Base-by-base conservation (phyloP, 2,329 filamentous ascomycete genomes). In the Dactylonectria macrodidyma region DNA sequence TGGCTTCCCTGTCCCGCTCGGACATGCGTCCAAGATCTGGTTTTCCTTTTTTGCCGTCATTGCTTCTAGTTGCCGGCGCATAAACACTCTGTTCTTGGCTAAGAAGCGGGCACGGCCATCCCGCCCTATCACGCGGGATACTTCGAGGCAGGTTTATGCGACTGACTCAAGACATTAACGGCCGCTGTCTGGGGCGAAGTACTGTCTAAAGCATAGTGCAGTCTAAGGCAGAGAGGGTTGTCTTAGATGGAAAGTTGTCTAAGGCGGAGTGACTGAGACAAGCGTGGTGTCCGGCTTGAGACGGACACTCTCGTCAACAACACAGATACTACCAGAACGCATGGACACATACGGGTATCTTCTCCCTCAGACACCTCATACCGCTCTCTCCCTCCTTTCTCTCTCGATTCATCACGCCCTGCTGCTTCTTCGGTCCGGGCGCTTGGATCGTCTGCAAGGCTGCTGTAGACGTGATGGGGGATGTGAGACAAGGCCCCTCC, bases 361-460 rank as follows among this genome's bases (percentile, higher is more conserved):
- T 26, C 19, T 22, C 22, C 16, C n/a, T 33, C 41, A 22, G 50
- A 46, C 48, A 47, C 52, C 50, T 26, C n/a, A 12, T 33, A 19
- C n/a, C 46, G 50, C 34, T 19, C 30, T 60, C 22, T 8, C 57
- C 34, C 50, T 30, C 36, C 55, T 36, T 34, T 12, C 47, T 36
- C 11, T 9, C 26, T 52, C 47, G 11, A 16, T 47, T 41, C 47
- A 56, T 16, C n/a, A 7, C 26, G 26, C 26, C 26, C 26, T 30
- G 26, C 10, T 56, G 44, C 55, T 41, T 51, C 30, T 19, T 41
- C 62, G 50, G 57, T 52, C 41, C 59, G 30, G 57, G 46, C 56
- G 65, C 71, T 66, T 68, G 64, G 73, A 71, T 75, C 67, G 50
- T 56, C 73, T 66, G 64, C 70, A 75, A 73, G 70, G 73, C 73